Evolutionary conservation across 495 filamentous ascomycete genomes (phyloP).

Genomic region (Penicillium salamii): DNA sequence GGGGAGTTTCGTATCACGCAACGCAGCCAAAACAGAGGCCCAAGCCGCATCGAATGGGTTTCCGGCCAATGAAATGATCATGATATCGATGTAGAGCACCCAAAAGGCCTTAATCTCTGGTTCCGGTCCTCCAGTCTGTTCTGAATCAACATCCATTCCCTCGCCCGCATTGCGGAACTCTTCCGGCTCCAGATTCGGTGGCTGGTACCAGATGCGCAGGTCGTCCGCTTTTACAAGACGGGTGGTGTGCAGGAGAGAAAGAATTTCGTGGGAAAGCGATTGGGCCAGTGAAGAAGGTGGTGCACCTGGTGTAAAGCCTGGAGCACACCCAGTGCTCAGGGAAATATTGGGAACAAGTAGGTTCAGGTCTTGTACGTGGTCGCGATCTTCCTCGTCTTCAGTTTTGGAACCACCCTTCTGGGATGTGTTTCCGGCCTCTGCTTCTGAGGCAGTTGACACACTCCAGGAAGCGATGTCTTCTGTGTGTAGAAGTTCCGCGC

Average conservation of each 20-base stretch:
- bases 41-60: conserved; percentile 89
- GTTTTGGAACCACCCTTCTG: conserved; percentile 6
- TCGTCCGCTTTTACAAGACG: conserved; percentile 59
- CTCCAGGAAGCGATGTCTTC: conserved; percentile 65
- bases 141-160: conserved; percentile 42
- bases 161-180: conserved; percentile 41
- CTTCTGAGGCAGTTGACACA: conserved; percentile 29
- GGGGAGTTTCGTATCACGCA: conserved; percentile 76
- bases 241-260: conserved; percentile 67
- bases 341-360: conserved; percentile 93
- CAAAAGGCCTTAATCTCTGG: conserved; percentile 78
- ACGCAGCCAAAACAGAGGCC: conserved; percentile 78
- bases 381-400: conserved; percentile 47
- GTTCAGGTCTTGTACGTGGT: conserved; percentile 56
- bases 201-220: conserved; percentile 66
- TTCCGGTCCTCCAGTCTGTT: conserved; percentile 11
- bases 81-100: conserved; percentile 88
- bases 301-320: conserved; percentile 77
- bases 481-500: conserved; percentile 78
- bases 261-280: conserved; percentile 72
- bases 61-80: conserved; percentile 87
- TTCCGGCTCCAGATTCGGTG: conserved; percentile 38
- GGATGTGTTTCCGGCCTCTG: conserved; percentile 23
- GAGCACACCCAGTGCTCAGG: conserved; percentile 81
- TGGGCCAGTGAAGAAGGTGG: conserved; percentile 80